Base-by-base conservation (phyloP, 805 yeast genomes). In the Candida ortonii region DNA sequence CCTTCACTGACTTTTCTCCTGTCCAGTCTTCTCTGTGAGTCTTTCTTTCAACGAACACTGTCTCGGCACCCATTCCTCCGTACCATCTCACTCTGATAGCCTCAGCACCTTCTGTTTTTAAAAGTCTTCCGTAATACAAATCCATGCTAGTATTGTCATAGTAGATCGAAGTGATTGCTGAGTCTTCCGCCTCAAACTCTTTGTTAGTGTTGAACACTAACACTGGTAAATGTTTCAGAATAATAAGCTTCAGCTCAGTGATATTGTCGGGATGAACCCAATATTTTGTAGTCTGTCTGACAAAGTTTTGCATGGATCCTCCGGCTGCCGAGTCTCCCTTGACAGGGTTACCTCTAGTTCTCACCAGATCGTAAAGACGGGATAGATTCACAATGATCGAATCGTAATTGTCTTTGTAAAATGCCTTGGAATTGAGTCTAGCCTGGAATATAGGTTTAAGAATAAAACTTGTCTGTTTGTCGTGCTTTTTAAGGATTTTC, bases 21-120 rank as follows among this genome's bases (percentile, higher is more conserved):
- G 99, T 93, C 98, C 98, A 90, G 68, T 93, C 99, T 63, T 93
- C 98, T 62, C 98, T 77, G 59, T 93, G 98, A 5, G 99, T 93
- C 62, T 93, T 93, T 62, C 98, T 78, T 65, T 93, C 99, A 30
- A 90, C 95, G 46, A 93, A 93, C 36, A 90, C 85, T 25, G 84
- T 85, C 49, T 90, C 96, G 2, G 89, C 73, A 35, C 74, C 71
- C 98, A 93, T 93, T 36, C 96, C 96, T 57, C 99, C 98, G 60
- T 93, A 93, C 99, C 99, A 93, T 68, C 98, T 81, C 57, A 93
- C 71, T 65, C 99, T 81, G 46, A 90, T 88, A 15, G 97, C 97
- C 64, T 93, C 98, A 5, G 98, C 98, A 61, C 98, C 98, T 69
- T 93, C 98, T 52, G 87, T 93, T 64, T 93, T 93, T 59, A 93